These are phyloP conservation scores for Babesia gibsoni DNA, from an alignment of 169 alveolate genomes.

Conservation along the genomic window DNA sequence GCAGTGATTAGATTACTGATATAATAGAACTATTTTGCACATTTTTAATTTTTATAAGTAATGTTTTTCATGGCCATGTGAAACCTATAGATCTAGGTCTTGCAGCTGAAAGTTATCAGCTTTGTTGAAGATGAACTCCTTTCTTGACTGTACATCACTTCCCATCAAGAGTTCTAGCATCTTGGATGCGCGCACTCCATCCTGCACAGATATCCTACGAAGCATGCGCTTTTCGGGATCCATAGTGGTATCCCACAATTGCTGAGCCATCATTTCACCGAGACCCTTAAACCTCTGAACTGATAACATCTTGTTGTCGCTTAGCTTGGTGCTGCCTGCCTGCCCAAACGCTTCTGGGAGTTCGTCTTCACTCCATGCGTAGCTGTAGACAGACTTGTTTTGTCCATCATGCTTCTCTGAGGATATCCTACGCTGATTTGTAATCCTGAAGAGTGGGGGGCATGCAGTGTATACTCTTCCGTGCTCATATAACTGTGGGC, in stretches of 20 bases:
- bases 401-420: conserved; percentile 21
- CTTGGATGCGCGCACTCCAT: conserved; percentile 68
- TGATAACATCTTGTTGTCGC: conserved; percentile 30
- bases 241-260: conserved; percentile 82
- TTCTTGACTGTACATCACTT: conserved; percentile 72
- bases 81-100: conserved; percentile 44
- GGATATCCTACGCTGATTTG: conserved; percentile 48
- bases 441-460: conserved; percentile 77
- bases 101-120: conserved; percentile 60
- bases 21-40: background rate
- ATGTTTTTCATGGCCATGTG: background rate
- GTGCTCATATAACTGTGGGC: conserved; percentile 65
- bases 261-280: conserved; percentile 85
- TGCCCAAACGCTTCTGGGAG: conserved; percentile 49
- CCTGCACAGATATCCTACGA: conserved; percentile 71
- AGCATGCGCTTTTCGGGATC: conserved; percentile 72
- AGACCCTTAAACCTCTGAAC: conserved; percentile 82
- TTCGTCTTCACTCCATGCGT: conserved; percentile 61
- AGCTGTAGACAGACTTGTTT: conserved; percentile 47
- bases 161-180: conserved; percentile 73
- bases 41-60: background rate
- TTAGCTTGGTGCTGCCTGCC: background rate
- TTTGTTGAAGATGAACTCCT: conserved; percentile 68
- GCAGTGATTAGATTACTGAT: background rate
- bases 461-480: conserved; percentile 78